Percentiles rank a stretch among this genome's conserved stretches.
These are phyloP conservation scores for Fusarium hainanense DNA, from an alignment of 2,329 filamentous ascomycete species.

Conservation along the genomic window DNA sequence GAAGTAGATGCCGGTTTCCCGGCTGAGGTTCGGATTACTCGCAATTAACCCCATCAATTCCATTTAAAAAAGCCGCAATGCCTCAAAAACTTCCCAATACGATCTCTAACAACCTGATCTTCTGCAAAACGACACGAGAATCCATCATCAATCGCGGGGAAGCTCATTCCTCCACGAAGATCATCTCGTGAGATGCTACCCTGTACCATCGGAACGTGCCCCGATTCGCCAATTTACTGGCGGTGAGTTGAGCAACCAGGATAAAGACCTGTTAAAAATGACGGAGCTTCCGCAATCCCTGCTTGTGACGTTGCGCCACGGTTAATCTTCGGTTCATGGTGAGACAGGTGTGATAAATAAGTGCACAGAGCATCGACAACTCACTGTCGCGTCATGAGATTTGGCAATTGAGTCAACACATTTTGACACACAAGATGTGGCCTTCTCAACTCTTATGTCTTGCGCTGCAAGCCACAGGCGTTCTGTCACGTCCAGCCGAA, in stretches of 20 bases:
- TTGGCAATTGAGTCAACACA: neutral
- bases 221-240: slow-evolving; percentile 4
- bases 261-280: neutral
- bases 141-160: neutral
- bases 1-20: too few species aligned
- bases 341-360: slow-evolving; percentile 16
- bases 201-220: neutral
- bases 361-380: neutral
- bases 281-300: slow-evolving; percentile 13
- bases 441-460: neutral
- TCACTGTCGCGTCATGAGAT: neutral
- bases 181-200: neutral
- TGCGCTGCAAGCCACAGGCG: slow-evolving; percentile 8
- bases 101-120: neutral
- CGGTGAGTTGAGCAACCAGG: slow-evolving; percentile 6
- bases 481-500: slow-evolving; percentile 5
- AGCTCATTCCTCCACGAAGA: neutral
- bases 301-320: slow-evolving; percentile 2
- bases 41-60: too few species aligned
- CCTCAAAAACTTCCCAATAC: neutral
- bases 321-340: slow-evolving; percentile 5
- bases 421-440: slow-evolving; percentile 12
- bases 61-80: neutral
- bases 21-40: neutral
- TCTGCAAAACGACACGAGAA: neutral